Percentiles rank a stretch among this genome's conserved stretches.
These are phyloP conservation scores for Mycena crocata DNA, from an alignment of 768 basidiomycete genomes.

Conservation along the genomic window DNA sequence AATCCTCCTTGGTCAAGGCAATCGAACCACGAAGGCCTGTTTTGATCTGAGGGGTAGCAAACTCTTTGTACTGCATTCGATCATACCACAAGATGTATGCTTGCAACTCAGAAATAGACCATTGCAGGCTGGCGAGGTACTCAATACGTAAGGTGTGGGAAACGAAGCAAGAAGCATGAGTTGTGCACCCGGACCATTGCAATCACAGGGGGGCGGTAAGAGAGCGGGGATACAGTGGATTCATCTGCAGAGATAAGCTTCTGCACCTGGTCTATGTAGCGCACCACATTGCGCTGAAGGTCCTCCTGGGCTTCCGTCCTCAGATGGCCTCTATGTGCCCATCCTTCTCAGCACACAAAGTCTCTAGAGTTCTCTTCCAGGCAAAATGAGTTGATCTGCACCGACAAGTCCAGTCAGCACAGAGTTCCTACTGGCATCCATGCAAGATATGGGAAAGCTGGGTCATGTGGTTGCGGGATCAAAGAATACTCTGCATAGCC, in stretches of 20 bases:
- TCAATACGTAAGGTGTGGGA: constrained; percentile 4
- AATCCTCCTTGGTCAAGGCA: background rate
- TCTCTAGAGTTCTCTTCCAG: too few species aligned
- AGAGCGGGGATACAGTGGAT: background rate
- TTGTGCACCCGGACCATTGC: constrained; percentile 7
- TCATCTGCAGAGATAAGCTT: background rate
- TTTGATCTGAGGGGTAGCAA: background rate
- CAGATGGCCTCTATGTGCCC: constrained; percentile 1
- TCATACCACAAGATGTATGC: constrained; percentile 12
- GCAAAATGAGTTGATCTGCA: too few species aligned
- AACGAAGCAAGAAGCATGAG: background rate
- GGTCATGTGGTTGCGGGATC: too few species aligned
- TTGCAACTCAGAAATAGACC: background rate
- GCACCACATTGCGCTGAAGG: background rate
- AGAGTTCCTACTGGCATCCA: too few species aligned
- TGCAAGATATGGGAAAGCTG: too few species aligned
- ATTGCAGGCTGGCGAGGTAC: background rate
- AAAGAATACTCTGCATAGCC: background rate
- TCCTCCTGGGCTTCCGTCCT: background rate
- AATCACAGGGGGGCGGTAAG: background rate
- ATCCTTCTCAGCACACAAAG: too few species aligned
- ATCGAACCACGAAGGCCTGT: background rate
- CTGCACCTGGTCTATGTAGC: background rate
- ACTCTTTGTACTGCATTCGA: background rate
- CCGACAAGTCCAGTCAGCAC: too few species aligned